Percentiles rank a stretch among this genome's conserved stretches.
These are phyloP conservation scores for Kwoniella mangroviensis DNA, from an alignment of 768 basidiomycete species.

Conservation along the genomic window DNA sequence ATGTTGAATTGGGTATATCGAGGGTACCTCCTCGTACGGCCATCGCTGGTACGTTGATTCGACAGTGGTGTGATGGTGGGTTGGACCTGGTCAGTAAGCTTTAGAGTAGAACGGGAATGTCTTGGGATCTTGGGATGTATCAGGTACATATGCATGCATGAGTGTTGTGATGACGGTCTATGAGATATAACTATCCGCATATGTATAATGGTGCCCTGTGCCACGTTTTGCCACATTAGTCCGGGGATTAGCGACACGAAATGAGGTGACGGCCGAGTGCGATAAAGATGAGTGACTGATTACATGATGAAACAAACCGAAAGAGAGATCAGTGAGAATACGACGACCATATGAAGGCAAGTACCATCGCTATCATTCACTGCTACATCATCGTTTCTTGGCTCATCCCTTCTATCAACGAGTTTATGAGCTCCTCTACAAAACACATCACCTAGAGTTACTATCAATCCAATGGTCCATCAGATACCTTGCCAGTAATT, in stretches of 20 bases:
- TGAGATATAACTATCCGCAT: too few species aligned
- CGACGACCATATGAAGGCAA: too few species aligned
- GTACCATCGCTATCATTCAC: too few species aligned
- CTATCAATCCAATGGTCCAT: not conserved
- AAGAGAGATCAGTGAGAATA: too few species aligned
- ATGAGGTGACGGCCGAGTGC: not conserved
- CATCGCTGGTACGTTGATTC: constrained; percentile 82
- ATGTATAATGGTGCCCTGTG: too few species aligned
- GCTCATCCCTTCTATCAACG: not conserved
- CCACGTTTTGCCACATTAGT: constrained; percentile 18
- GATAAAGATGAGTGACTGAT: not conserved
- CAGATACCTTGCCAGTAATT: not conserved
- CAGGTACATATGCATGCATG: not conserved
- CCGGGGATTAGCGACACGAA: constrained; percentile 7
- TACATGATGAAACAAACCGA: not conserved
- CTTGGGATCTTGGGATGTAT: not conserved
- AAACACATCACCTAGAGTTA: not conserved
- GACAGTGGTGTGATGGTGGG: constrained; percentile 68
- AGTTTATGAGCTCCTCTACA: not conserved
- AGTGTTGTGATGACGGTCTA: too few species aligned
- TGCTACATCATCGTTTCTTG: not conserved
- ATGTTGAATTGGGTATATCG: constrained; percentile 60
- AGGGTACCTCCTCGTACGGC: constrained; percentile 76
- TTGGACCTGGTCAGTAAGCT: constrained; percentile 45
- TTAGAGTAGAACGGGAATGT: too few species aligned